phyloP scores from a whole-genome alignment of 768 basidiomycete genomes.

The Termitomyces sp. region DNA sequence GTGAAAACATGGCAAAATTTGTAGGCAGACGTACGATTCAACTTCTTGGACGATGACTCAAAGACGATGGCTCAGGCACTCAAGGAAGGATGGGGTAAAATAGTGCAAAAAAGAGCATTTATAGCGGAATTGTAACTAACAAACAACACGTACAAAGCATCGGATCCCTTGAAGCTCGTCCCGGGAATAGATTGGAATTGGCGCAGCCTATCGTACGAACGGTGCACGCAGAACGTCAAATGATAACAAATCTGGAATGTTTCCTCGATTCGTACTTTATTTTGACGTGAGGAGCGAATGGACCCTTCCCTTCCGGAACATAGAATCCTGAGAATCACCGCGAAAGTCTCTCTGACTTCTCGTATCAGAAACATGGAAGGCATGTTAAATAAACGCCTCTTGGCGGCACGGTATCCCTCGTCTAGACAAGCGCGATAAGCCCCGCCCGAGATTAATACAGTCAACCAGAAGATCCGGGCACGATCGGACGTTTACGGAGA shows the following conservation, averaged over 20 bases:
- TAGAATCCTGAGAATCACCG: not conserved
- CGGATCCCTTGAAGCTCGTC: constrained; percentile 4
- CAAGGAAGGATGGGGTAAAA: constrained; percentile 6
- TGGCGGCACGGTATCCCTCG: not conserved
- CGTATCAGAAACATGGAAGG: not conserved
- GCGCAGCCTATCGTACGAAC: not conserved
- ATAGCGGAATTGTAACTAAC: constrained; percentile 18
- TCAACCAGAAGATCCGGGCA: not conserved
- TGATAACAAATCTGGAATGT: not conserved
- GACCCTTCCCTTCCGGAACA: not conserved
- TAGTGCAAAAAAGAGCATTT: constrained; percentile 15
- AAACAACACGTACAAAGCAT: constrained; percentile 20
- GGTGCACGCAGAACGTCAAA: not conserved
- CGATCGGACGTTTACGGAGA: not conserved
- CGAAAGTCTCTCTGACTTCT: not conserved
- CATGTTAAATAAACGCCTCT: no score
- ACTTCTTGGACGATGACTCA: not conserved
- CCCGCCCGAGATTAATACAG: not conserved
- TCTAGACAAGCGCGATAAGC: not conserved
- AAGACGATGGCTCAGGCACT: not conserved
- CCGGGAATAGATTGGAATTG: constrained; percentile 1
- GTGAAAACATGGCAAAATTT: constrained; percentile 10
- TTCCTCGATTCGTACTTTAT: not conserved
- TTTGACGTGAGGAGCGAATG: not conserved
- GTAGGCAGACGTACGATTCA: not conserved